Base-by-base conservation (phyloP, 768 basidiomycete genomes). In the Naganishia kalamii region DNA sequence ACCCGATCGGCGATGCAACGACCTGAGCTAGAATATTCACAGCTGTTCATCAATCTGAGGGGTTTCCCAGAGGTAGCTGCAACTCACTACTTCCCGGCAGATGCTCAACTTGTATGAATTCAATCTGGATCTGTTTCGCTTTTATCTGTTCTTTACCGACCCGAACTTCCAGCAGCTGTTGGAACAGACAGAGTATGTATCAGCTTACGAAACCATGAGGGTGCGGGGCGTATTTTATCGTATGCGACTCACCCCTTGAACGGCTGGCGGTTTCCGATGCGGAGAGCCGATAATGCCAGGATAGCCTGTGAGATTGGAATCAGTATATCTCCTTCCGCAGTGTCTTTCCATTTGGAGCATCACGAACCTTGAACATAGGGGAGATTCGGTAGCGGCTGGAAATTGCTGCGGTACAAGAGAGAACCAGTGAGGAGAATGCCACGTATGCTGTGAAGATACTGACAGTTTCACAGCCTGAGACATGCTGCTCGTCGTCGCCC, bases 51-150 rank as follows among this genome's bases (percentile, higher is more conserved):
- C 68, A 68, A n/a, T 69, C 62, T 13, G 19, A 6, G 21, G 13
- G 7, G 41, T 23, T 3, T 21, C 12, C 43, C 54, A 37, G 8
- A 8, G 23, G 21, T 23, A 33, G 60, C 37, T 41, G 21, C 19
- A 1, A 50, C 65, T 88, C 23, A 85, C 85, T 1, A 87, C 89
- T 49, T 88, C 83, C 59, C 8, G 77, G 75, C 2, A 76, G 57
- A 3, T 84, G 87, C 78, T 97, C 93, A 46, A 93, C 85, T 81
- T 92, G 92, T 70, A 90, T 85, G 75, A 96, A 82, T 79, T 94
- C 92, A 66, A 96, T 85, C 69, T 87, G 85, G 27, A 97, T 87
- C 87, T 89, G 94, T 78, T 91, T 90, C 29, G 89, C 89, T 80
- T 91, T 92, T 74, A 90, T 84, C 17, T 88, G 87, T 54, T 68